phyloP scores from a whole-genome alignment of 345 rosid genomes.

The Brassica juncea region DNA sequence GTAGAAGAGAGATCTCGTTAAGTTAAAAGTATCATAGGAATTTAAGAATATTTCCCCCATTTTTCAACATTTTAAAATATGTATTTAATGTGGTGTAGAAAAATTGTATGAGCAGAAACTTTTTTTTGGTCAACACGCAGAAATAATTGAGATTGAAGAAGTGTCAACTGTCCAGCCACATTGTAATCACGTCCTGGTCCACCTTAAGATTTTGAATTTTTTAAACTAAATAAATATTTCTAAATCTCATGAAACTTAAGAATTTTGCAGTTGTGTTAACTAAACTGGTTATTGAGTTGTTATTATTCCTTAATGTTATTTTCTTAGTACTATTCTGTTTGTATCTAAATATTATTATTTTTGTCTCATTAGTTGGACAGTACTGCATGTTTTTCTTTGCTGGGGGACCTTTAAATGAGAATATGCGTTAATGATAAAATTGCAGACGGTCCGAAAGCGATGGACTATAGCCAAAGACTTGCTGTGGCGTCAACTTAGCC shows the following conservation, averaged over 20 bases:
- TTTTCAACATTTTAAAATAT: not conserved
- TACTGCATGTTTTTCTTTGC: constrained; percentile 10
- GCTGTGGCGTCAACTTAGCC: not conserved
- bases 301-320: not conserved
- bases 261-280: constrained; percentile 9
- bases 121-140: constrained; percentile 38
- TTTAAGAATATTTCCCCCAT: not conserved
- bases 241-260: not conserved
- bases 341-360: not conserved
- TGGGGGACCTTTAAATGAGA: not conserved
- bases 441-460: not conserved
- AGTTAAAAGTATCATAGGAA: not conserved
- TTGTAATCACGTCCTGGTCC: constrained; percentile 20
- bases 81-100: constrained; percentile 3
- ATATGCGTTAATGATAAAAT: not conserved
- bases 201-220: constrained; percentile 15
- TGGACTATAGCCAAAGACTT: not conserved
- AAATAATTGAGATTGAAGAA: constrained; percentile 34
- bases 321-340: not conserved
- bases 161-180: constrained; percentile 13
- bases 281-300: not conserved
- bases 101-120: not conserved
- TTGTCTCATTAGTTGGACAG: constrained; percentile 1
- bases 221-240: not conserved
- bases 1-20: not conserved